These are phyloP conservation scores for Porphyrellus cyaneotinctus DNA, from an alignment of 768 basidiomycete genomes.

Conservation along the genomic window DNA sequence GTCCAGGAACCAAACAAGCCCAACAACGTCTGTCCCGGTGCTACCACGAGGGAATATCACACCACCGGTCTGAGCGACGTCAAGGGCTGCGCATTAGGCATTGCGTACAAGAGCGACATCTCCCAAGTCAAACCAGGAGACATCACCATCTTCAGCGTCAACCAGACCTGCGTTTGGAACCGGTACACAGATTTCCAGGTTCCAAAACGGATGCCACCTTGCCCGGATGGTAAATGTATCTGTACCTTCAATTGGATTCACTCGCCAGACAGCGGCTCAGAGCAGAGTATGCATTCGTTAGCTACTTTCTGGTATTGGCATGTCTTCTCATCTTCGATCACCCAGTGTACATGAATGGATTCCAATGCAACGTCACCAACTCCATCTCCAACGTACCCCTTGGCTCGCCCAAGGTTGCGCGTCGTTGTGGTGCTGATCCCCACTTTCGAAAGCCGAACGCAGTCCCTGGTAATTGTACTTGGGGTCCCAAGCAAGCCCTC, in stretches of 20 bases:
- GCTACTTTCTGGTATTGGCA: neutral
- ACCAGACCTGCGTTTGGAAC: constrained; percentile 72
- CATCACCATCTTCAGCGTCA: constrained; percentile 70
- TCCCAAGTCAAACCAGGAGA: constrained; percentile 57
- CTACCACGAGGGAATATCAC: constrained; percentile 45
- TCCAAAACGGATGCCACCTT: constrained; percentile 63
- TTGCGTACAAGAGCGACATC: constrained; percentile 69
- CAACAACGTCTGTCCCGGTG: constrained; percentile 50
- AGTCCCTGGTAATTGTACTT: constrained; percentile 62
- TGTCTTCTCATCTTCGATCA: neutral
- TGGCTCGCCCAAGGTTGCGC: constrained; percentile 54
- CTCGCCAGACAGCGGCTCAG: constrained; percentile 53
- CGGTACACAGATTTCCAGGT: constrained; percentile 68
- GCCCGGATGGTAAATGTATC: constrained; percentile 56
- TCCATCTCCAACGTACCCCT: constrained; percentile 49
- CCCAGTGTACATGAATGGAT: constrained; percentile 70
- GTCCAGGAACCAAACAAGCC: constrained; percentile 45
- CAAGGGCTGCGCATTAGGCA: constrained; percentile 64
- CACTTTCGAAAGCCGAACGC: constrained; percentile 40
- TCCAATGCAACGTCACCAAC: constrained; percentile 59
- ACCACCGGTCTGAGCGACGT: constrained; percentile 52
- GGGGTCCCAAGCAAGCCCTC: constrained; percentile 65
- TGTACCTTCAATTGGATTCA: constrained; percentile 79
- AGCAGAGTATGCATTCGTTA: constrained; percentile 48
- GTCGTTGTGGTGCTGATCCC: constrained; percentile 62